A percentile compares a stretch with the other conserved stretches of the same genome.
Conservation (phyloP, 345 rosid genomes). For the Kernera saxatilis region DNA sequence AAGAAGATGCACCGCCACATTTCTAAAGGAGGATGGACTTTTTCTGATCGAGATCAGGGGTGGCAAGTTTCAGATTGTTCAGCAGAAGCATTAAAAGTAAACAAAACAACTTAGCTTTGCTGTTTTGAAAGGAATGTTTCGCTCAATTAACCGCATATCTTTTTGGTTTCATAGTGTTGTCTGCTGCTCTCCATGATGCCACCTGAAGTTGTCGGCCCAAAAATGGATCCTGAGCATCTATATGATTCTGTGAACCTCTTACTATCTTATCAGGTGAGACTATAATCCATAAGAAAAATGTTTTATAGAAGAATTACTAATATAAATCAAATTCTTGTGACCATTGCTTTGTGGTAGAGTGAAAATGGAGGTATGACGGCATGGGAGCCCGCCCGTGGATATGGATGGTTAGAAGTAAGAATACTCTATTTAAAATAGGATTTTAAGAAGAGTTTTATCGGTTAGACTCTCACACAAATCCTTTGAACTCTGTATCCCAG, state of each 20-base stretch:
- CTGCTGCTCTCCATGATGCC: slow-evolving; percentile 32
- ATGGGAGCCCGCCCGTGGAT: slow-evolving; percentile 20
- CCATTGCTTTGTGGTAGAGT: slow-evolving; percentile 22
- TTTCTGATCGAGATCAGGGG: slow-evolving; percentile 64
- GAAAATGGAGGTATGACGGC: slow-evolving; percentile 39
- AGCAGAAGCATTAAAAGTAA: slow-evolving; percentile 56
- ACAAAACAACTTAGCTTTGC: background rate
- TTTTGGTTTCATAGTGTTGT: slow-evolving; percentile 28
- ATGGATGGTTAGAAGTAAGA: slow-evolving; percentile 20
- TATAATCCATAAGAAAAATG: background rate
- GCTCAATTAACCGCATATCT: background rate
- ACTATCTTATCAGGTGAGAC: slow-evolving; percentile 36
- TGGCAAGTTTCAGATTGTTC: slow-evolving; percentile 77
- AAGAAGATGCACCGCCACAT: slow-evolving; percentile 56
- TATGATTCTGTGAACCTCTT: slow-evolving; percentile 34
- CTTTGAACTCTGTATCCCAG: slow-evolving; percentile 25
- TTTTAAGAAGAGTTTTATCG: too few species aligned
- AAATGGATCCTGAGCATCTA: slow-evolving; percentile 23
- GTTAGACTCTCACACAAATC: background rate
- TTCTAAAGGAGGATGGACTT: slow-evolving; percentile 71
- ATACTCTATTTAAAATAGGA: background rate
- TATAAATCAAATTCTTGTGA: too few species aligned
- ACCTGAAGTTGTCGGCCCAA: slow-evolving; percentile 27
- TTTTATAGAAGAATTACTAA: too few species aligned
- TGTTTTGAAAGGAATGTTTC: background rate